These are phyloP conservation scores for Nepenthes mirabilis DNA, from an alignment of 148 eudicot species.

Conservation along the genomic window DNA sequence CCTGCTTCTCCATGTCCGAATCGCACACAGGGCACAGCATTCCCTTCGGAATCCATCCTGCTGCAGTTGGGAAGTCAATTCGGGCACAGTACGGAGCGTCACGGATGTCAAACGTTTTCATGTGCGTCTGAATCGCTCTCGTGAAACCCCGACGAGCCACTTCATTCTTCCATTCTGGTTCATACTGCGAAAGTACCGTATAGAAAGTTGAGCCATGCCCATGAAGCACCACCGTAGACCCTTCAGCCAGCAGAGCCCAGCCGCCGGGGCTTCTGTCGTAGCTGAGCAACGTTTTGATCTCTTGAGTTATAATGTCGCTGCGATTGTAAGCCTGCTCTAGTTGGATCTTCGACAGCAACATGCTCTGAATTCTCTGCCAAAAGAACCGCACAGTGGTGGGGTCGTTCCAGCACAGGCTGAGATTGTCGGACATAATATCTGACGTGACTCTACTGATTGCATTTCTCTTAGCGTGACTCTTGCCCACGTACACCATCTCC, in stretches of 20 bases:
- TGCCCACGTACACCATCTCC: conserved; percentile 74
- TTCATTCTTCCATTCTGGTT: no score
- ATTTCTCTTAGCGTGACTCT: conserved; percentile 7
- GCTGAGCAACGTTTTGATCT: conserved; percentile 26
- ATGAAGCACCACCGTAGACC: conserved; percentile 9
- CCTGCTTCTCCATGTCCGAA: neutral
- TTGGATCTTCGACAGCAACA: conserved; percentile 50
- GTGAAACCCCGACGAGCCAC: no score
- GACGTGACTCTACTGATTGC: neutral
- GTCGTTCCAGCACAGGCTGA: conserved; percentile 43
- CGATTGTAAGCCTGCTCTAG: conserved; percentile 18
- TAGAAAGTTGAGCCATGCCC: conserved; percentile 5
- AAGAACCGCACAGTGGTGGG: conserved; percentile 37
- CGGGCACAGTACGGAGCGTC: conserved; percentile 14
- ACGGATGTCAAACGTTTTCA: conserved; percentile 1
- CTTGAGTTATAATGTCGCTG: conserved; percentile 17
- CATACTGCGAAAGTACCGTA: neutral
- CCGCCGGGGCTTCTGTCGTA: conserved; percentile 21
- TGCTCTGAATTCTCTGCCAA: conserved; percentile 57
- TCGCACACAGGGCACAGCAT: conserved; percentile 28
- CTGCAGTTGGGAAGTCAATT: conserved; percentile 13
- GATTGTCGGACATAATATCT: conserved; percentile 6
- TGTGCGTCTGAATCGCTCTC: neutral
- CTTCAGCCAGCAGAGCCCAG: conserved; percentile 26
- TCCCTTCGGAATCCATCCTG: conserved; percentile 11